Evolutionary conservation across 148 eudicot genomes (phyloP), one percentile per base, ranked within the genome.

Genomic region (Limonium bicolor): DNA sequence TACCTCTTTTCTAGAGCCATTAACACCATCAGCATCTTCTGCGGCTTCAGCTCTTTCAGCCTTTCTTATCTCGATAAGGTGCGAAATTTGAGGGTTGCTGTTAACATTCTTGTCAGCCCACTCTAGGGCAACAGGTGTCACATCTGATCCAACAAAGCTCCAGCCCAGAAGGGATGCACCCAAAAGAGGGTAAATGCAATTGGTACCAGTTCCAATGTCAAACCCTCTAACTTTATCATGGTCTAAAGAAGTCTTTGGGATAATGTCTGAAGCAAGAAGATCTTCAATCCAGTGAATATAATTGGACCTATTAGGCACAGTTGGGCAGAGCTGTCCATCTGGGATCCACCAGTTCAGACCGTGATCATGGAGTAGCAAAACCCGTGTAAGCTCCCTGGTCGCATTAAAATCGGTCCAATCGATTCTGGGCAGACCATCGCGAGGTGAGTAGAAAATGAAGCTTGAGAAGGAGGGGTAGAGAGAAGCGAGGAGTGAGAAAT

Each of bases 281-380:
- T 84, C 97, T 61, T 84, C 93, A 58, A 80, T 72, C 97, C 97
- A 90, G 50, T 80, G 95, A 27, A 84, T 90, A 64, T 90, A 90
- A 55, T 90, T 90, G 17, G 83, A 84, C 76, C 97, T 77, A 56
- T 88, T 90, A 13, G 97, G 95, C 59, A 88, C 93, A 13, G 97
- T 88, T 21, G 97, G 97, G 60, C 97, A 88, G 11, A 88, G 81
- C 73, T 80, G 97, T 51, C 95, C 93, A 72, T 90, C 87, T 27
- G 95, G 97, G 64, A 90, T 90, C 97, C 97, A 90, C 97, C 93
- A 88, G 15, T 72, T 71, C 64, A 88, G 57, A 39, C 67, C 67
- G 33, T 88, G 93, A 58, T 88, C 79, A 22, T 80, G 93, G 45
- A 62, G 87, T 28, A 88, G 95, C 35, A 88, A 69, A 34, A 80